Evolutionary conservation across 1,139 yeast genomes (phyloP), one percentile per base, ranked within the genome.

Genomic region (Candida smagusa): DNA sequence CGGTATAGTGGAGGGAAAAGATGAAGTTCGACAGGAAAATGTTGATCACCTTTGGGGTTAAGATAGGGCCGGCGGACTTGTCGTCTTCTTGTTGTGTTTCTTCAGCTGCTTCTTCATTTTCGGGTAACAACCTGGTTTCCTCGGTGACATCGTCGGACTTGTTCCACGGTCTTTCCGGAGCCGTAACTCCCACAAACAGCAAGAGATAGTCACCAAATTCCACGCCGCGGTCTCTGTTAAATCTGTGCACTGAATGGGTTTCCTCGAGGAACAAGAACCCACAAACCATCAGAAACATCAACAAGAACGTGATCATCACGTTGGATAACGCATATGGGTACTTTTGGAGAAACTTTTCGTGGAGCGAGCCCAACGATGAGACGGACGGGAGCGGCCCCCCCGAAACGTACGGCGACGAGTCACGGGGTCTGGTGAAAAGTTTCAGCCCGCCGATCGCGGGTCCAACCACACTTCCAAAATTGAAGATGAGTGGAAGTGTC

Each of bases 291-390:
- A 79, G 71, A 29, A 61, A 34, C 54, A 60, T 51, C 24, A 79
- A 58, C 35, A 74, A 59, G 2, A 49, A 6, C 4, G 79, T 70
- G 12, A 80, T 79, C 3, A 74, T 77, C 7, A 81, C 50, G 51
- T 80, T 81, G 4, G 84, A 79, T 44, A 80, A 58, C 1, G 83
- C 79, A 50, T 78, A 81, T 0, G 87, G 87, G 50, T 68, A 67
- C 30, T 53, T 56, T 13, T 61, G 53, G 24, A 74, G 62, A 40
- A 77, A 55, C 9, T 38, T 39, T 12, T 61, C 54, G 46, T 47
- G 38, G 16, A 44, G 13, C 12, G 30, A 22, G 12, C 30, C 21
- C 28, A 30, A 27, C 16, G 12, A 8, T 4, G 26, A 23, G 26
- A 23, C 24, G 24, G 24, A 7, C 7, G 9, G 8, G 9, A 22